These are phyloP conservation scores for Xylaria scruposa DNA, from an alignment of 495 filamentous ascomycete genomes.

Conservation along the genomic window DNA sequence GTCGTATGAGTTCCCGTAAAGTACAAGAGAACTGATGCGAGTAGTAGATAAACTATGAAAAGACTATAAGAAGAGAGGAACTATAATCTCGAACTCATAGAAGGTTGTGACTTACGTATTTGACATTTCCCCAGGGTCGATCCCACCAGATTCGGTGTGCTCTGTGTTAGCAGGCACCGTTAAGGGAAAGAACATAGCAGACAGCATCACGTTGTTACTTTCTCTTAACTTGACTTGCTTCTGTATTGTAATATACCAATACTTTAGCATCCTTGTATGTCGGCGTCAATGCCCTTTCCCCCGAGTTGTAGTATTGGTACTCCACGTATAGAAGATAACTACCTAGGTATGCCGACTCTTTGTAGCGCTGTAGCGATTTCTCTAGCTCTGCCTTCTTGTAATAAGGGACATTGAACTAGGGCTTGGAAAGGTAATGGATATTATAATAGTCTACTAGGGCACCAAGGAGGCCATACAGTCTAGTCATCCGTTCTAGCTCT, in stretches of 20 bases:
- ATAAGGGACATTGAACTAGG: too few species aligned
- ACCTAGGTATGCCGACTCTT: too few species aligned
- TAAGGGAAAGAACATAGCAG: background rate
- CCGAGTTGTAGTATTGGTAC: background rate
- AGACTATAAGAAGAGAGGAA: background rate
- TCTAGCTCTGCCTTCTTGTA: too few species aligned
- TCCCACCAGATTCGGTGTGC: background rate
- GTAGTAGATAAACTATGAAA: background rate
- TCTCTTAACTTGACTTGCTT: background rate
- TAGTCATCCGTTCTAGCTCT: too few species aligned
- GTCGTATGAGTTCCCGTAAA: background rate
- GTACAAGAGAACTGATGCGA: background rate
- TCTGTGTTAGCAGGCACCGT: background rate
- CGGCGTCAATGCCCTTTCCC: background rate
- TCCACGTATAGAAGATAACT: too few species aligned
- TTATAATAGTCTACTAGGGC: too few species aligned
- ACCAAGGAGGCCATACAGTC: too few species aligned
- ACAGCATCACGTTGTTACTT: background rate
- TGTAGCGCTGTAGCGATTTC: too few species aligned
- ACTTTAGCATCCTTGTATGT: background rate
- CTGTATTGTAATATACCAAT: background rate
- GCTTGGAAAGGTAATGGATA: too few species aligned
- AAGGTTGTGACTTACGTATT: background rate
- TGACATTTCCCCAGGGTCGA: background rate
- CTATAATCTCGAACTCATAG: background rate